Conservation (phyloP, 129 eudicot genomes). For the Pulicaria dysenterica region DNA sequence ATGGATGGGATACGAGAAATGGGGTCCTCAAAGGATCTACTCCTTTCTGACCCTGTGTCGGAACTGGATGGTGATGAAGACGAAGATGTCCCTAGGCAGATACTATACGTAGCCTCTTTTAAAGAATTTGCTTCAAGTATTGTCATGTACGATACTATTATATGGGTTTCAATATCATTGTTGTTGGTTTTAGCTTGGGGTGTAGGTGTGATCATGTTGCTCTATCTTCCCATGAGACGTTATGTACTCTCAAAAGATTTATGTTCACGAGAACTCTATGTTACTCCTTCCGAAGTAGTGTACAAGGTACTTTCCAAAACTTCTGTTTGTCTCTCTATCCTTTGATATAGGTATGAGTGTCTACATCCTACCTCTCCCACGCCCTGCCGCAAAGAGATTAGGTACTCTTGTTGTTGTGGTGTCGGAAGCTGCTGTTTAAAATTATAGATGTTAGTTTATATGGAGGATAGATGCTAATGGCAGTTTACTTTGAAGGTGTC, state of each 20-base stretch:
- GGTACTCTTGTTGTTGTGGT: too few relatives aligned
- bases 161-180: slow-evolving; percentile 75
- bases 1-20: slow-evolving; percentile 47
- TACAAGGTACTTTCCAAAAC: slow-evolving; percentile 54
- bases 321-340: too few relatives aligned
- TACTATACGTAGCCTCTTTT: slow-evolving; percentile 66
- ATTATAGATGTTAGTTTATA: not conserved
- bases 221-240: slow-evolving; percentile 70
- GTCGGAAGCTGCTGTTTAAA: not conserved
- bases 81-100: slow-evolving; percentile 33
- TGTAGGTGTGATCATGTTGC: slow-evolving; percentile 60
- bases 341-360: too few relatives aligned
- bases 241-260: slow-evolving; percentile 73
- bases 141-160: slow-evolving; percentile 66
- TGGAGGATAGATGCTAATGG: slow-evolving; percentile 16
- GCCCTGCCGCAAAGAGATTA: too few relatives aligned
- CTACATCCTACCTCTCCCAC: too few relatives aligned
- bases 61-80: slow-evolving; percentile 57
- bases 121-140: slow-evolving; percentile 58
- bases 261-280: slow-evolving; percentile 64
- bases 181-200: slow-evolving; percentile 89
- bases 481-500: slow-evolving; percentile 48
- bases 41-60: slow-evolving; percentile 59
- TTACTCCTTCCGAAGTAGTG: slow-evolving; percentile 59
- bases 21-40: slow-evolving; percentile 51